Base-by-base conservation (phyloP, 495 filamentous ascomycete species). In the Penicillium turbatum region DNA sequence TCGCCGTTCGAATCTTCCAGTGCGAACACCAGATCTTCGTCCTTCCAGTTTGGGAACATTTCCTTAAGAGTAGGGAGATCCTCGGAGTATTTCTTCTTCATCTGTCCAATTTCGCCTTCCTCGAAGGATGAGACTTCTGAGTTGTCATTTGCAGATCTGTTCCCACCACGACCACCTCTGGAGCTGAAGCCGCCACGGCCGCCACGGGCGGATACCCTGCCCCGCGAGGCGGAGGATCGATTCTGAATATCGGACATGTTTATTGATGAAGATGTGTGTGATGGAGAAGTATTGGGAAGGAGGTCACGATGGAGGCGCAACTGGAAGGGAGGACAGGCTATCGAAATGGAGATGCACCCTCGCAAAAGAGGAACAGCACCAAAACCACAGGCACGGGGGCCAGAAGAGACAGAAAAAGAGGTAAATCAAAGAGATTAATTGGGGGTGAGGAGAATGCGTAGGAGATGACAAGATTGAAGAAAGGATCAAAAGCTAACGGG, bases 171-270 rank as follows among this genome's bases (percentile, higher is more conserved):
- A 58, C 79, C 86, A 72, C 88, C 84, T 78, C 91, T 83, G 67
- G 78, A 76, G 65, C 81, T 85, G 72, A 84, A 86, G 58, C 88
- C 88, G 61, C 86, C 89, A 72, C 93, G 82, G 54, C 91, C 88
- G 63, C 91, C 91, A 62, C 90, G 83, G 71, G 80, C 71, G 61
- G 88, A 84, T 74, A 85, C 86, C 78, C 90, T 85, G 71, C 90
- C 90, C 67, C 90, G 88, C 60, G 82, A 78, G 61, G 84, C 85
- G 69, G 83, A 72, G 51, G 84, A 79, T 78, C 93, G 82, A 70
- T 86, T 79, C 77, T 91, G 85, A 73, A 89, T 85, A 82, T 97
- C 93, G 79, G 93, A 95, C 92, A 98, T 96, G 64, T 60, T 66
- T 57, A 67, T 58, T 61, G 65, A 64, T 57, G 60, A 47, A 57